Percentiles rank a stretch among this genome's conserved stretches.
These are phyloP conservation scores for Ogataea pilisensis DNA, from an alignment of 805 yeast species.

Conservation along the genomic window DNA sequence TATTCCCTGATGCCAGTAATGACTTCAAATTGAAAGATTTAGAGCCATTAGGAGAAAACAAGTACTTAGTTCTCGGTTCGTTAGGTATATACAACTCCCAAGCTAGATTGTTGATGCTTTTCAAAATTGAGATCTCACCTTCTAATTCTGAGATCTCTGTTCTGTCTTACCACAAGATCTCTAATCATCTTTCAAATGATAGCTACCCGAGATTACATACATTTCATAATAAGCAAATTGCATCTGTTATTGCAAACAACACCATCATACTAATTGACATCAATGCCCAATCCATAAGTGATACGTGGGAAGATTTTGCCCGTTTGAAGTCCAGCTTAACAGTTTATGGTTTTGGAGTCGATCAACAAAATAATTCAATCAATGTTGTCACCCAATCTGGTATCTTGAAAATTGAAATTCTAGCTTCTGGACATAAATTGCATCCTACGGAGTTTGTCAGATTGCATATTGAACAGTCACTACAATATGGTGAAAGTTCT, in stretches of 20 bases:
- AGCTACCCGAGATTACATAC: slow-evolving; percentile 24
- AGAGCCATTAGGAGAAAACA: slow-evolving; percentile 41
- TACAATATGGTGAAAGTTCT: slow-evolving; percentile 46
- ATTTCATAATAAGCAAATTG: slow-evolving; percentile 20
- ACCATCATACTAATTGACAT: slow-evolving; percentile 67
- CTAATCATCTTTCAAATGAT: slow-evolving; percentile 1
- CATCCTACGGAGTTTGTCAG: slow-evolving; percentile 39
- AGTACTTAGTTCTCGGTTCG: slow-evolving; percentile 47
- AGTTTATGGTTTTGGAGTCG: slow-evolving; percentile 54
- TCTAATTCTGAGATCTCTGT: background rate
- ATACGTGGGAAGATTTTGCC: slow-evolving; percentile 80
- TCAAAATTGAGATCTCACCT: slow-evolving; percentile 42
- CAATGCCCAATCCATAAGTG: slow-evolving; percentile 21
- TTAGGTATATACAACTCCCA: slow-evolving; percentile 29
- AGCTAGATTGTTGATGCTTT: slow-evolving; percentile 42
- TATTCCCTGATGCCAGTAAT: slow-evolving; percentile 46
- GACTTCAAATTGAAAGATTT: slow-evolving; percentile 60
- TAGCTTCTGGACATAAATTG: slow-evolving; percentile 22
- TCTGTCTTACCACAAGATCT: slow-evolving; percentile 3
- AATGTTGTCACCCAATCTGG: slow-evolving; percentile 53
- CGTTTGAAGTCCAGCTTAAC: slow-evolving; percentile 48
- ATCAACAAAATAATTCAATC: slow-evolving; percentile 6
- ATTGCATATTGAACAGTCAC: slow-evolving; percentile 80
- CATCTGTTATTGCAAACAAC: slow-evolving; percentile 55
- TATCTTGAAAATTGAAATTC: slow-evolving; percentile 54